Evolutionary conservation across 169 alveolate genomes (phyloP), one percentile per base, ranked within the genome.

Genomic region (Plasmodium malariae): DNA sequence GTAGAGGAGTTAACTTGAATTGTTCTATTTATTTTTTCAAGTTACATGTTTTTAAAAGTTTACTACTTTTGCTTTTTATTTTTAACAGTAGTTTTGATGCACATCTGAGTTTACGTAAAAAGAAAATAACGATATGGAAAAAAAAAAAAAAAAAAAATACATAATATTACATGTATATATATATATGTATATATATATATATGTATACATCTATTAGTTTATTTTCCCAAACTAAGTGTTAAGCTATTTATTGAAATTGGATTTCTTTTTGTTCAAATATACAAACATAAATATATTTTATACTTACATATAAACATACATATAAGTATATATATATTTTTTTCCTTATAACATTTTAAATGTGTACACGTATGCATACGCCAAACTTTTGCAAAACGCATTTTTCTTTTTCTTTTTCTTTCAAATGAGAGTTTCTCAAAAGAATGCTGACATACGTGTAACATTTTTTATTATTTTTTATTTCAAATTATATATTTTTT

Each of bases 371-470:
- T n/a, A n/a, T n/a, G n/a, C n/a, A n/a, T n/a, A n/a, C n/a, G n/a
- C n/a, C n/a, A n/a, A n/a, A n/a, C n/a, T 54, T 54, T 54, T 37
- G 34, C 11, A 36, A 17, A 37, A 37, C 40, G 40, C 36, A 19
- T 37, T 68, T 68, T 68, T 21, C 60, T 68, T 68, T 68, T 62
- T 32, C 26, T 32, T 30, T n/a, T n/a, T n/a, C n/a, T n/a, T n/a
- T 5, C 36, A 55, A 21, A 68, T 68, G 45, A 68, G 62, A 43
- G 60, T 45, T 17, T 68, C 78, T 68, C 45, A 68, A 68, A 68
- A 68, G 32, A 68, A 40, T 68, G 78, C 48, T 68, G 60, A n/a
- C 60, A 26, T 62, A 68, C 43, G 78, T 68, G 62, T 62, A 68
- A 68, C 78, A n/a, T 26, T 68, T 21, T 24, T 19, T 12, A n/a